Evolutionary conservation across 352 stramenopile species (phyloP).

Genomic region (Phytophthora citrophthora): DNA sequence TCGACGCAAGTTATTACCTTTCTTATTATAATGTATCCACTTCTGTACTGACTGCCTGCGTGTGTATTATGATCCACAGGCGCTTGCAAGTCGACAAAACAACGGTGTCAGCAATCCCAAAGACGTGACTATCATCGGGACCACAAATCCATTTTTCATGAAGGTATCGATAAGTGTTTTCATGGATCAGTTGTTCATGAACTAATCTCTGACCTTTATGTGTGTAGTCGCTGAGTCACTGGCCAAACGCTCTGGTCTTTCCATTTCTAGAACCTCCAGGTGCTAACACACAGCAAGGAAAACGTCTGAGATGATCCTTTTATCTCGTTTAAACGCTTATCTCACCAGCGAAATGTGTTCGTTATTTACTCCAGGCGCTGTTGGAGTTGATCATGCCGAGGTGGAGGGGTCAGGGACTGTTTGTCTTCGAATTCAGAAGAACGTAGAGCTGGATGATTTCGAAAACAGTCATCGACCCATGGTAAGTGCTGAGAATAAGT

Average conservation of each 20-base stretch:
- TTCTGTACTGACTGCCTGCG: constrained; percentile 5
- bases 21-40: neutral
- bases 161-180: constrained; percentile 50
- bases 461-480: constrained; percentile 46
- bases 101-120: constrained; percentile 50
- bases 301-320: constrained; percentile 13
- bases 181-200: neutral
- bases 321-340: neutral
- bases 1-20: constrained; percentile 52
- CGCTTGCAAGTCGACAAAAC: constrained; percentile 63
- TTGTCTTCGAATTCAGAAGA: constrained; percentile 68
- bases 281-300: constrained; percentile 19
- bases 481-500: constrained; percentile 22
- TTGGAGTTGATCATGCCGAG: constrained; percentile 19
- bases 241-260: constrained; percentile 84
- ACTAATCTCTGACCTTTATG: neutral
- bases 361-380: constrained; percentile 1
- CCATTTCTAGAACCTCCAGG: constrained; percentile 61
- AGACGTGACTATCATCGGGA: constrained; percentile 73
- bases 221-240: constrained; percentile 66
- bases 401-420: constrained; percentile 45
- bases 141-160: constrained; percentile 90
- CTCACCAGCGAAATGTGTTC: neutral
- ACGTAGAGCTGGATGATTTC: constrained; percentile 44
- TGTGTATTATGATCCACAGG: constrained; percentile 28